These are phyloP conservation scores for Diaporthe citrichinensis DNA, from an alignment of 2,329 filamentous ascomycete species.

Conservation along the genomic window DNA sequence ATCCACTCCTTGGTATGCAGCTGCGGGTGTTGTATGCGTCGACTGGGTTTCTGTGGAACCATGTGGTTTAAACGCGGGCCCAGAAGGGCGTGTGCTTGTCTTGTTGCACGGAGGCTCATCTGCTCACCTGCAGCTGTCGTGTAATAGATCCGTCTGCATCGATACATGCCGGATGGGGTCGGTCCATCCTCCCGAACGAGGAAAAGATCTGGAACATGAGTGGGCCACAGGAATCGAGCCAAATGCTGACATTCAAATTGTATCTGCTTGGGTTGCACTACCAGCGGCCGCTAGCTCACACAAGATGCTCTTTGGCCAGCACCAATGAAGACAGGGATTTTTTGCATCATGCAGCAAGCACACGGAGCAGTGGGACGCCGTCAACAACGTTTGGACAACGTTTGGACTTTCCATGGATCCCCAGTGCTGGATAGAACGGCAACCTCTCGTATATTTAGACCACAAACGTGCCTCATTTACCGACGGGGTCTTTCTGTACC, in stretches of 20 bases:
- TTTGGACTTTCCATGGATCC: not conserved
- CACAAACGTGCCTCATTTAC: not conserved
- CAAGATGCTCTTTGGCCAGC: not conserved
- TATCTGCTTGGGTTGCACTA: not conserved
- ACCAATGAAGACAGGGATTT: not conserved
- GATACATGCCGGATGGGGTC: not conserved
- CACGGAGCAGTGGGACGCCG: not conserved
- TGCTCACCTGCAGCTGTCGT: not conserved
- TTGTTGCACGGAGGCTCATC: not conserved
- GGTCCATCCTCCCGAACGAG: not conserved
- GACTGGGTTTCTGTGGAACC: not conserved
- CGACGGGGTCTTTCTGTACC: not conserved
- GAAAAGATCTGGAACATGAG: not conserved
- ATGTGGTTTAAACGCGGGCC: not conserved
- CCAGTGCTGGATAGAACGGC: not conserved
- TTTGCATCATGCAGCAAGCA: not conserved
- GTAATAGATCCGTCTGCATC: not conserved
- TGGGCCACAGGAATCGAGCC: not conserved
- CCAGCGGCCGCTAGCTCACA: slow-evolving; percentile 6
- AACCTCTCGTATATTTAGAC: not conserved
- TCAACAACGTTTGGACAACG: not conserved
- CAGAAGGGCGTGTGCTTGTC: not conserved
- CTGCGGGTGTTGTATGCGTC: not conserved
- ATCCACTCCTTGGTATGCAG: not conserved
- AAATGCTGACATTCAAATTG: slow-evolving; percentile 14